Conservation (phyloP, 495 filamentous ascomycete genomes). For the Bathelium albidoporum region DNA sequence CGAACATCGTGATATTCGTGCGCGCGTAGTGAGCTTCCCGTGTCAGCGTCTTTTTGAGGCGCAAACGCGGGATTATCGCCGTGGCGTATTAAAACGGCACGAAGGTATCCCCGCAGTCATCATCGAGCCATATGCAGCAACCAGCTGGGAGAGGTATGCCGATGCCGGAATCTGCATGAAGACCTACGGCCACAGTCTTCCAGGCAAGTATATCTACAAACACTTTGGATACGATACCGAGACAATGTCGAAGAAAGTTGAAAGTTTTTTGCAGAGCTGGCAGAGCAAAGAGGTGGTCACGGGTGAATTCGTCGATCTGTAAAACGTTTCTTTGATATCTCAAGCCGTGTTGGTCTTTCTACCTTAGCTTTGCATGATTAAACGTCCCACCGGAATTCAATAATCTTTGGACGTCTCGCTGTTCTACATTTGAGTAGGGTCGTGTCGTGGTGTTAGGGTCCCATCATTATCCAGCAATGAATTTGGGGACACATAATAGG, state of each 20-base stretch:
- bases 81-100: constrained; percentile 28
- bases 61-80: constrained; percentile 41
- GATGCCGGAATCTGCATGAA: constrained; percentile 41
- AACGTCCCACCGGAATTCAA: too few relatives aligned
- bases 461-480: too few relatives aligned
- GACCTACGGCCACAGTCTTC: constrained; percentile 41
- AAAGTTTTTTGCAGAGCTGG: constrained; percentile 31
- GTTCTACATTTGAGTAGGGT: too few relatives aligned
- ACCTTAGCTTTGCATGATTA: too few relatives aligned
- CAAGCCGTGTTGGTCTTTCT: too few relatives aligned
- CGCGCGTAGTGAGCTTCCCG: constrained; percentile 46
- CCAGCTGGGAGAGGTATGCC: constrained; percentile 51
- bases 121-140: constrained; percentile 45
- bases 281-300: constrained; percentile 5
- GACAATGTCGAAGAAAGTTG: constrained; percentile 37
- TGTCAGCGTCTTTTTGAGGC: constrained; percentile 44
- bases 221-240: constrained; percentile 43
- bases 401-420: too few relatives aligned
- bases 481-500: too few relatives aligned
- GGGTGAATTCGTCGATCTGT: constrained; percentile 2
- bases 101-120: constrained; percentile 37
- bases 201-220: constrained; percentile 42
- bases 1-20: constrained; percentile 30
- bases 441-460: too few relatives aligned
- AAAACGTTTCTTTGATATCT: too few relatives aligned